Evolutionary conservation across 2,329 filamentous ascomycete species (phyloP), one percentile per base, ranked within the genome.

Genomic region (Fusarium albidum): DNA sequence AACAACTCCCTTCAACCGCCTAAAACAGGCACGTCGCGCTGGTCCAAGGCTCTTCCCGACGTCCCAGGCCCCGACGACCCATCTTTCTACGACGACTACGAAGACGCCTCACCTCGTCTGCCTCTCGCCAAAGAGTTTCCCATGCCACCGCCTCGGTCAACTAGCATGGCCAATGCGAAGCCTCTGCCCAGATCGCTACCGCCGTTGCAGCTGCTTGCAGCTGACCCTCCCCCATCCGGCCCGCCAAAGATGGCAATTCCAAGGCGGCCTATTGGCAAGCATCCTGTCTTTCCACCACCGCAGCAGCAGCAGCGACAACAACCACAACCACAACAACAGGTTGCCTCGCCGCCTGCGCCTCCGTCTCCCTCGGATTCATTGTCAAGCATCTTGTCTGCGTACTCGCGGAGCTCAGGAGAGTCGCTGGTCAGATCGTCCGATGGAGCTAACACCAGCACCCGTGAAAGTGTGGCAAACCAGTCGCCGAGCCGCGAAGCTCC

Each of bases 1-100:
- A 53, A 44, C 54, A 53, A 44, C 48, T 59, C 60, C 51, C 60
- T 68, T 46, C 57, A 65, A 51, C 65, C 59, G 50, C 66, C 66
- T 63, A 72, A 68, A 66, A 70, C 67, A 58, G 79, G 79, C 63
- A 73, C 75, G 48, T 84, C 82, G 63, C 81, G 82, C 68, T 83
- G 82, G 71, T 84, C 82, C 67, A 85, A 85, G 72, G 82, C 81
- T 28, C 73, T 85, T 59, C 82, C 82, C 28, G 73, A 76, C 49
- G 79, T 80, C 65, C 80, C 82, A 46, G 60, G 59, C 46, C 62
- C 57, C 46, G 49, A 53, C 41, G 49, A 64, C 46, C 55, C 61
- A 40, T 47, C 55, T 34, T 56, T 66, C 44, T 66, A 67, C 53
- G 55, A 58, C 53, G 55, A 66, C 53, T 55, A 58, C 41, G 52